Base-by-base conservation (phyloP, 2,329 filamentous ascomycete genomes). In the Colletotrichum spaethianum region DNA sequence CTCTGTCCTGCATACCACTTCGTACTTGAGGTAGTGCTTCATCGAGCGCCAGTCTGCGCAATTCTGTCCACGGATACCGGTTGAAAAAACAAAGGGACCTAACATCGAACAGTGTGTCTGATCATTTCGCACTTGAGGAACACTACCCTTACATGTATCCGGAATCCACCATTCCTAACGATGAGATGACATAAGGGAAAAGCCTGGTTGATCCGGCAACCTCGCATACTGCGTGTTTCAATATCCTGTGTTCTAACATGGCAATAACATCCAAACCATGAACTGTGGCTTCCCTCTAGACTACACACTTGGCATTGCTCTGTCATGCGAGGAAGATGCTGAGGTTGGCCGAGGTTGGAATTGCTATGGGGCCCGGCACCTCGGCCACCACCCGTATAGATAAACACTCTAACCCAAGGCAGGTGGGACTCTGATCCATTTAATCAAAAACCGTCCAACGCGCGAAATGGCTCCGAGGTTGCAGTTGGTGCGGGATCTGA, bases 251-350 rank as follows among this genome's bases (percentile, higher is more conserved):
- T 5, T 38, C 55, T 16, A 28, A 6, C 11, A 4, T 11, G 6
- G 6, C n/a, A 5, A 3, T 2, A 14, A 77, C 86, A 90, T 71
- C 79, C 87, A 74, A 86, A 88, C 75, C 87, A 90, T 16, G 64
- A 8, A 8, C 31, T 33, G 31, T 33, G 31, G 31, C 8, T 33
- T 33, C 31, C 8, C 8, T 33, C 31, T 33, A 33, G 31, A n/a
- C n/a, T n/a, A n/a, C n/a, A n/a, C n/a, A n/a, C n/a, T n/a, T n/a
- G n/a, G n/a, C n/a, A n/a, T n/a, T n/a, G n/a, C 33, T 33, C 33
- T 8, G 33, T 11, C 33, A 36, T 36, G 33, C 33, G 11, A 36
- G 33, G 33, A 2, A 36, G 33, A 36, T 7, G 33, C 33, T 36
- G 33, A 52, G 28, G 59, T 70, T 40, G 55, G 28, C 55, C 61